Evolutionary conservation across 2,329 filamentous ascomycete species (phyloP).

Genomic region (Pyrenophora graminea): DNA sequence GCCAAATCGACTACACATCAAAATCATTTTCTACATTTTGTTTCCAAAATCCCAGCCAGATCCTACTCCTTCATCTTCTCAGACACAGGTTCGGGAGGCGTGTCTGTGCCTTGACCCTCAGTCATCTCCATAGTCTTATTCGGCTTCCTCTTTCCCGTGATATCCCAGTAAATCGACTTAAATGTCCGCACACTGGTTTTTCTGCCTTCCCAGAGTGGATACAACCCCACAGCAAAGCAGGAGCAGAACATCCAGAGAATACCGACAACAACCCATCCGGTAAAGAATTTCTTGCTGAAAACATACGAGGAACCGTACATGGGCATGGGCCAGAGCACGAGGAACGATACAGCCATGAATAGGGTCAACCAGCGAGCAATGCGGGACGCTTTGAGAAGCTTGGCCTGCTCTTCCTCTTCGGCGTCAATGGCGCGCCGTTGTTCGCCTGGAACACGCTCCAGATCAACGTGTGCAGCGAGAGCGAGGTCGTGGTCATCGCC

Average conservation of each 20-base stretch:
- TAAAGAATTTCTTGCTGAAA: conserved; percentile 81
- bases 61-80: conserved; percentile 27
- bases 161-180: conserved; percentile 65
- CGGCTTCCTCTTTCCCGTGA: conserved; percentile 48
- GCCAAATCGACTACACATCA: too few relatives aligned
- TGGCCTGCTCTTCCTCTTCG: conserved; percentile 49
- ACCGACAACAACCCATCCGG: conserved; percentile 69
- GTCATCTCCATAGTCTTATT: conserved; percentile 13
- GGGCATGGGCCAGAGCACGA: conserved; percentile 90
- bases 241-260: conserved; percentile 81
- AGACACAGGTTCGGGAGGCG: conserved; percentile 20
- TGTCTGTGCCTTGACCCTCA: conserved; percentile 25
- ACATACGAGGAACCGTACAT: conserved; percentile 84
- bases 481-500: conserved; percentile 78
- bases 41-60: too few relatives aligned
- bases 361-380: conserved; percentile 64
- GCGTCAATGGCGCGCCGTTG: conserved; percentile 42
- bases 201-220: conserved; percentile 79
- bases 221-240: conserved; percentile 74
- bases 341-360: conserved; percentile 68
- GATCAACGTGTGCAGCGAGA: conserved; percentile 64
- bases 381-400: conserved; percentile 50
- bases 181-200: conserved; percentile 66
- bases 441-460: conserved; percentile 66
- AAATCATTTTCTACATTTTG: too few relatives aligned